These are phyloP conservation scores for Melastoma malabathricum DNA, from an alignment of 345 rosid species.

Conservation along the genomic window DNA sequence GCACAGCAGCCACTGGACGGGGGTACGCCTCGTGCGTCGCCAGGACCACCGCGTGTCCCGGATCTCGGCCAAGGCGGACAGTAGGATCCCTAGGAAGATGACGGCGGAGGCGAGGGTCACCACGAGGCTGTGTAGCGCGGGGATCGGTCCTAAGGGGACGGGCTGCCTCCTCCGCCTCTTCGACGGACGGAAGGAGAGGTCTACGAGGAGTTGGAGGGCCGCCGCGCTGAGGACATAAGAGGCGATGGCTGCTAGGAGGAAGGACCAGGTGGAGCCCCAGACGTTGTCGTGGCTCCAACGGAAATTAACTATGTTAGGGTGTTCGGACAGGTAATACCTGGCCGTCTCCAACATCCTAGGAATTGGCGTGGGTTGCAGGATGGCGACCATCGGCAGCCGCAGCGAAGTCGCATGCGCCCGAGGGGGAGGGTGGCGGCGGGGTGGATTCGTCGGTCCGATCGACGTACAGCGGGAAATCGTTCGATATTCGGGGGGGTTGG, in stretches of 20 bases:
- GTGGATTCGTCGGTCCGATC: too few species aligned
- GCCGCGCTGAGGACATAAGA: slow-evolving; percentile 35
- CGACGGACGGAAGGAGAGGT: slow-evolving; percentile 23
- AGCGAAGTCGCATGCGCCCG: too few species aligned
- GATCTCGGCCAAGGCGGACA: slow-evolving; percentile 70
- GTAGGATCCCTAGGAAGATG: slow-evolving; percentile 59
- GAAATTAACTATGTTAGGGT: slow-evolving; percentile 68
- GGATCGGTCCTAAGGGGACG: slow-evolving; percentile 65
- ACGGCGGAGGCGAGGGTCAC: slow-evolving; percentile 43
- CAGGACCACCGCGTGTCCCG: slow-evolving; percentile 82
- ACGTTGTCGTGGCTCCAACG: slow-evolving; percentile 68
- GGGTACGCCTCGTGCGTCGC: slow-evolving; percentile 46
- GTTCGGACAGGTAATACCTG: slow-evolving; percentile 51
- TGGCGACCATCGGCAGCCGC: too few species aligned
- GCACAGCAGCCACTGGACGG: slow-evolving; percentile 89
- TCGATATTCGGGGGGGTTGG: too few species aligned
- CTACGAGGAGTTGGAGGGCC: slow-evolving; percentile 40
- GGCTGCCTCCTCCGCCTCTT: slow-evolving; percentile 25
- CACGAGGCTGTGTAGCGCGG: slow-evolving; percentile 63
- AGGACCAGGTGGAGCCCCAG: slow-evolving; percentile 89
- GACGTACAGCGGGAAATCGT: too few species aligned
- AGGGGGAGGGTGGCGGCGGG: too few species aligned
- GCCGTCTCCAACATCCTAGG: slow-evolving; percentile 4
- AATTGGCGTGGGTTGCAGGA: too few species aligned
- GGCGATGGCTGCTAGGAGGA: slow-evolving; percentile 49